A percentile compares a stretch with the other conserved stretches of the same genome.
Evolutionary conservation across 148 eudicot species (phyloP).

Genomic region (Chenopodium album): DNA sequence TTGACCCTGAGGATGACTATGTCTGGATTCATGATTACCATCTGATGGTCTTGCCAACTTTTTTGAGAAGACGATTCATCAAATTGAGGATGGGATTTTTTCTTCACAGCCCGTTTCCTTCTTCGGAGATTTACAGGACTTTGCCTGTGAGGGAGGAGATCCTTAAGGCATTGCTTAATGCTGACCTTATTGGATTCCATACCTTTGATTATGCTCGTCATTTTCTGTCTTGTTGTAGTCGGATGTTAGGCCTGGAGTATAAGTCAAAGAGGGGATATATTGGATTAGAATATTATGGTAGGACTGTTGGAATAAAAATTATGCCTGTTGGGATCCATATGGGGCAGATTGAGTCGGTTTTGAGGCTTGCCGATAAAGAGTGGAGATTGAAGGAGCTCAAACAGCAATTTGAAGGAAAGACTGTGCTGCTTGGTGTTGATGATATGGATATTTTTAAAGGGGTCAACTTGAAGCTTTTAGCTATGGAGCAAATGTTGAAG

Average conservation of each 20-base stretch:
- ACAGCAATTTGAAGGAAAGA: constrained; percentile 33
- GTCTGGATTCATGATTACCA: constrained; percentile 48
- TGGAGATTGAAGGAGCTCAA: constrained; percentile 35
- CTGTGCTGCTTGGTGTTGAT: constrained; percentile 36
- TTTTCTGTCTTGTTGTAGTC: constrained; percentile 45
- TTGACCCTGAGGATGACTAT: constrained; percentile 40
- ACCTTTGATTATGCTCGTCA: constrained; percentile 51
- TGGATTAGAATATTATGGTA: constrained; percentile 42
- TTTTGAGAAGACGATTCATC: constrained; percentile 37
- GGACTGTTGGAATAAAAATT: constrained; percentile 43
- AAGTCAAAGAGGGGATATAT: constrained; percentile 43
- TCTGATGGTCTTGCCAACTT: constrained; percentile 44
- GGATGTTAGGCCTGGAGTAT: constrained; percentile 45
- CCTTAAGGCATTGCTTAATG: constrained; percentile 42
- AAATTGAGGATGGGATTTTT: constrained; percentile 42
- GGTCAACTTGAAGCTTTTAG: constrained; percentile 34
- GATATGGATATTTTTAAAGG: constrained; percentile 42
- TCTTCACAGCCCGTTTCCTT: constrained; percentile 45
- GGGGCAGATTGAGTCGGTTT: constrained; percentile 44
- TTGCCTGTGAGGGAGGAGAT: constrained; percentile 45
- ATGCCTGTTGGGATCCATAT: constrained; percentile 48
- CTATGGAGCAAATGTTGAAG: constrained; percentile 38
- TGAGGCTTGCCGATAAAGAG: constrained; percentile 35
- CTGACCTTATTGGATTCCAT: constrained; percentile 44
- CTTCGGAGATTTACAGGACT: constrained; percentile 42